A percentile compares a stretch with the other conserved stretches of the same genome.
phyloP scores from a whole-genome alignment of 192 early-diverging fungal genomes.

The Umbelopsis ramanniana region DNA sequence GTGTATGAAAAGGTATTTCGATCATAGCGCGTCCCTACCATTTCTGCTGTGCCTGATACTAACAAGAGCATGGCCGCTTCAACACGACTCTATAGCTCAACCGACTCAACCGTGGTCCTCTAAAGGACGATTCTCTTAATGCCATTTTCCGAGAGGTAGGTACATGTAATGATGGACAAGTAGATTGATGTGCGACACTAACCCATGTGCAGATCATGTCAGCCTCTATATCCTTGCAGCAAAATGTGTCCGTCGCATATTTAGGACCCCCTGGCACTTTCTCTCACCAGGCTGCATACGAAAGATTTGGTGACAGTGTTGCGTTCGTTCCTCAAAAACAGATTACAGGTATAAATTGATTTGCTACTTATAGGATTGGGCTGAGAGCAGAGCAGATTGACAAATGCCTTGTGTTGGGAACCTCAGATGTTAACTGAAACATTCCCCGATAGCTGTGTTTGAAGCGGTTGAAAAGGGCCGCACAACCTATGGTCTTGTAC shows the following conservation, averaged over 20 bases:
- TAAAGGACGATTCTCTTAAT: conserved; percentile 68
- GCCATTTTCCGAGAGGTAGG: conserved; percentile 58
- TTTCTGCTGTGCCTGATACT: no score
- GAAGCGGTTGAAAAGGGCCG: conserved; percentile 72
- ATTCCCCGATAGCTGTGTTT: conserved; percentile 66
- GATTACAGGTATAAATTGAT: conserved; percentile 47
- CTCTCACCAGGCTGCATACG: conserved; percentile 84
- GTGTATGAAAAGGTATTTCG: conserved; percentile 68
- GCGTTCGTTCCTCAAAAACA: conserved; percentile 67
- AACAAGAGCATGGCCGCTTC: neutral
- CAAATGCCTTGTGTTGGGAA: neutral
- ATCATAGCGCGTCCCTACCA: no score
- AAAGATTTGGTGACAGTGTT: conserved; percentile 81
- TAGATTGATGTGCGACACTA: conserved; percentile 14
- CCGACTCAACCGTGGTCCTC: conserved; percentile 75
- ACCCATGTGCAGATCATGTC: conserved; percentile 85
- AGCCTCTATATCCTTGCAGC: conserved; percentile 83
- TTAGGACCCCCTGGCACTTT: conserved; percentile 91
- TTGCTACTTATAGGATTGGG: neutral
- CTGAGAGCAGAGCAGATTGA: neutral
- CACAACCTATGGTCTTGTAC: conserved; percentile 89
- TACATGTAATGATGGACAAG: neutral
- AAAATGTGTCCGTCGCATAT: conserved; percentile 82
- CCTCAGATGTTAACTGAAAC: neutral
- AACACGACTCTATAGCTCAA: conserved; percentile 46